A percentile compares a stretch with the other conserved stretches of the same genome.
These are phyloP conservation scores for Lepraria neglecta DNA, from an alignment of 495 filamentous ascomycete genomes.

Conservation along the genomic window DNA sequence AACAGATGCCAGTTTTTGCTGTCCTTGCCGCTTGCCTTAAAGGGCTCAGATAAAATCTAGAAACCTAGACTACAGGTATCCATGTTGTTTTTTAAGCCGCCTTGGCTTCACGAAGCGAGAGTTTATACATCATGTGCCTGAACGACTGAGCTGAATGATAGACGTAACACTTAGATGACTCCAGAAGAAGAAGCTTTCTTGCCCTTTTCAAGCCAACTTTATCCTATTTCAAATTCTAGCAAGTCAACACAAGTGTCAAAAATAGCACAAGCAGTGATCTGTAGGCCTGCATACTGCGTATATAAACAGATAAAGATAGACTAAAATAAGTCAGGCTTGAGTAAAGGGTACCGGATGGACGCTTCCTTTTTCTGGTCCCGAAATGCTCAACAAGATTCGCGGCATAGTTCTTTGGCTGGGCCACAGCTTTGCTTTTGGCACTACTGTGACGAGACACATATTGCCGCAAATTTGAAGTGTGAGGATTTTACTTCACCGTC, in stretches of 20 bases:
- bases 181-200: not conserved
- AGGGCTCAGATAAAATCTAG: not conserved
- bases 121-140: not conserved
- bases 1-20: not conserved
- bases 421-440: constrained; percentile 5
- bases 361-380: not conserved
- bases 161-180: not conserved
- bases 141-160: not conserved
- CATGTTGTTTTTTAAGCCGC: not conserved
- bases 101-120: not conserved
- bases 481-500: not conserved
- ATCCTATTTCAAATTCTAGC: not conserved
- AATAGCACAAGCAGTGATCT: not conserved
- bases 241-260: not conserved
- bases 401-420: not conserved
- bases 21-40: not conserved
- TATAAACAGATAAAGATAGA: not conserved
- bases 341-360: not conserved
- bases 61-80: not conserved
- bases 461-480: not conserved
- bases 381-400: not conserved
- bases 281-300: not conserved
- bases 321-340: not conserved
- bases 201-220: not conserved
- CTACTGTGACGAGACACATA: not conserved